Conservation (phyloP, 495 filamentous ascomycete species). For the Neurospora sp. region DNA sequence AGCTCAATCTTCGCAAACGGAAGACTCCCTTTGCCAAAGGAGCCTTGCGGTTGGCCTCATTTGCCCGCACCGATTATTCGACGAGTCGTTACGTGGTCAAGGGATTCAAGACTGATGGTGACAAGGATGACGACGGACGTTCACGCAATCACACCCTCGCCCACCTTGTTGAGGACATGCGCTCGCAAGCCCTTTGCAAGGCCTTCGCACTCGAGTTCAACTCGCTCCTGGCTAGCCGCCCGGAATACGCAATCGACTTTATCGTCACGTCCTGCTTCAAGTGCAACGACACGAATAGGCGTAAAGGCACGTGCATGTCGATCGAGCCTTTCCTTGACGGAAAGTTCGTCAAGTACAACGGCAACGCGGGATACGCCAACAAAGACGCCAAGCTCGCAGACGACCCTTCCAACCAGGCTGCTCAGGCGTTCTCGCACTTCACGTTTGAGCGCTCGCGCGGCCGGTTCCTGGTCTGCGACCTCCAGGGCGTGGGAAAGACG, state of each 20-base stretch:
- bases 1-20: conserved; percentile 19
- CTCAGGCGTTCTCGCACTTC: conserved; percentile 35
- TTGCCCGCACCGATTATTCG: conserved; percentile 20
- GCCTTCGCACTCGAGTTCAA: conserved; percentile 35
- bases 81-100: conserved; percentile 24
- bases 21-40: conserved; percentile 25
- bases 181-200: conserved; percentile 25
- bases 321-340: conserved; percentile 29
- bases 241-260: conserved; percentile 23
- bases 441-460: conserved; percentile 33
- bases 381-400: conserved; percentile 2
- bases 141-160: conserved; percentile 1
- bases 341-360: conserved; percentile 31
- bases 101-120: conserved; percentile 12
- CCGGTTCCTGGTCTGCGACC: conserved; percentile 21
- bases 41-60: conserved; percentile 18
- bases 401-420: conserved; percentile 16
- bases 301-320: conserved; percentile 4
- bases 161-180: conserved; percentile 26
- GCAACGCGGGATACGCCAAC: conserved; percentile 25
- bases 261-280: conserved; percentile 23
- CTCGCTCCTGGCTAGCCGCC: conserved; percentile 2
- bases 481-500: conserved; percentile 25
- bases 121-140: background rate
- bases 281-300: background rate